Evolutionary conservation across 345 rosid genomes (phyloP), one percentile per base, ranked within the genome.

Genomic region (Iberis pinnata): DNA sequence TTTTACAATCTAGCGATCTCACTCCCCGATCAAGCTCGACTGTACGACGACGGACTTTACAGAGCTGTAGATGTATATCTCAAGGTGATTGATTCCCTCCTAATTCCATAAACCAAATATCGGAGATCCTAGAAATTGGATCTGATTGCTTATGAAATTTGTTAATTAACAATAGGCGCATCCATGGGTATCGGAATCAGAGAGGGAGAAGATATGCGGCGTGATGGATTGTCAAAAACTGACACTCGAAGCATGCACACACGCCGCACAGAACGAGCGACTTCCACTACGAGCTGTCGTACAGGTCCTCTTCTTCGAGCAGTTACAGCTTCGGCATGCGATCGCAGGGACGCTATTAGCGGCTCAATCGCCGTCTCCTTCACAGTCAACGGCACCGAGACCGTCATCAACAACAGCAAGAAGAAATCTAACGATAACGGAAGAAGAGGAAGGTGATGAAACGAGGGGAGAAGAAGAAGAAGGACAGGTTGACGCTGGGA

Each of bases 201-300:
- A 87, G 71, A 67, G 95, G 33, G 98, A 92, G 66, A 83, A 80
- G 76, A 75, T 92, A 38, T 79, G 93, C 35, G 88, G 95, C 18
- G 74, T 81, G 0, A 69, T 92, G 73, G 98, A 92, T 41, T 92
- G 88, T 62, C 96, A 85, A 37, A 88, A 92, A 71, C 82, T 92
- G 2, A 92, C 98, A 4, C 73, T 92, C 0, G 98, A 84, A 57
- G 98, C 98, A 16, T 92, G 96, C 79, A 92, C 98, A 1, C 98
- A 92, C 83, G 96, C 98, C 7, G 96, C 98, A 1, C 98, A 92
- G 35, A 92, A 88, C 73, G 98, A 92, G 82, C 83, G 95, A 18
- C 72, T 92, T 31, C 98, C 98, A 2, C 71, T 92, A 29, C 88
- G 96, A 6, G 87, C 92, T 24, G 89, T 92, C 38, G 98, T 92